Evolutionary conservation across 345 rosid genomes (phyloP), one percentile per base, ranked within the genome.

Genomic region (Lepidium didymum): DNA sequence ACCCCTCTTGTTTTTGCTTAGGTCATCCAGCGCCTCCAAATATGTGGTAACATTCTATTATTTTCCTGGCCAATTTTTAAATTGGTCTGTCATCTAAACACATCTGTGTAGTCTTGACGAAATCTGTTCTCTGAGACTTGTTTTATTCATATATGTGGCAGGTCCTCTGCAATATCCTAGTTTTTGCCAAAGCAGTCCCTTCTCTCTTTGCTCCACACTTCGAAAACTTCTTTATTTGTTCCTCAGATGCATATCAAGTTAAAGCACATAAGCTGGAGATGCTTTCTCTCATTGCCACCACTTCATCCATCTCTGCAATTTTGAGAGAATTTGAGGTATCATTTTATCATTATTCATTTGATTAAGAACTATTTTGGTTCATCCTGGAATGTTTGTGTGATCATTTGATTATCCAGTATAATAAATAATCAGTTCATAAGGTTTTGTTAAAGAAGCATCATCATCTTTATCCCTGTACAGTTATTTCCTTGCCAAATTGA

Each of bases 251-350:
- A 53, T 83, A 84, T 85, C 88, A 84, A 82, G 85, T 81, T 56
- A 94, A 82, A 84, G 84, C 90, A 45, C 79, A 91, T 80, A 94
- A 91, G 86, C 96, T 94, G 72, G 91, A 86, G 81, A 88, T 94
- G 72, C 88, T 94, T 75, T 87, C 95, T 78, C 83, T 77, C 62
- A 82, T 91, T 70, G 84, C 87, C 49, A 84, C 88, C 40, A 84
- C 86, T 56, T 86, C 82, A 42, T 87, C 96, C 31, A 77, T 90
- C 75, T 64, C 88, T 54, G 80, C 85, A 14, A 75, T 89, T 77
- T 81, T 91, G 72, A 88, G 77, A 78, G 99, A 94, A 76, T 87
- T 94, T 78, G 94, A 90, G 96, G 98, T 93, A 78, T 67, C 43
- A 50, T 45, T 35, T 60, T 54, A 63, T 45, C 42, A 25, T 18